Evolutionary conservation across 306 rosid genomes (phyloP).

Genomic region (Castanospermum australe): DNA sequence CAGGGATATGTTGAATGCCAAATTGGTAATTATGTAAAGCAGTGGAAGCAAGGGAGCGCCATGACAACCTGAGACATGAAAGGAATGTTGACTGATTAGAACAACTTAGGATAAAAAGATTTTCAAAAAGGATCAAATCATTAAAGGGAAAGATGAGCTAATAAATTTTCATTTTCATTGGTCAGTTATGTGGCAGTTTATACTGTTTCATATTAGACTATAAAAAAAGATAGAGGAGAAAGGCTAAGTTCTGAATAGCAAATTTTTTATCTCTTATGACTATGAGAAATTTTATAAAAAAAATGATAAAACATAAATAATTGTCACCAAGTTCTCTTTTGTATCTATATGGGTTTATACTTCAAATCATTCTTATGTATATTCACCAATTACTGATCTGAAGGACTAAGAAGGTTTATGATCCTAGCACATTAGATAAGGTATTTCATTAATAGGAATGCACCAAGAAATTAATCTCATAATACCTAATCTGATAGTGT

Average conservation of each 20-base stretch:
- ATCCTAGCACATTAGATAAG: background rate
- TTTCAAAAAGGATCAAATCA: background rate
- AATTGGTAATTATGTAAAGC: slow-evolving; percentile 66
- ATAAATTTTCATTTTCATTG: background rate
- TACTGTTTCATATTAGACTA: background rate
- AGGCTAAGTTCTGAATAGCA: background rate
- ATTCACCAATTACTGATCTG: background rate
- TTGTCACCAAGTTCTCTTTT: background rate
- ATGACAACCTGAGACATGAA: slow-evolving; percentile 55
- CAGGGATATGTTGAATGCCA: slow-evolving; percentile 74
- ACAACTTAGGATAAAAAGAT: background rate
- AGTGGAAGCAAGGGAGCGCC: slow-evolving; percentile 93
- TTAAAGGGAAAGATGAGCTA: slow-evolving; percentile 13
- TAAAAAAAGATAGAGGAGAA: background rate
- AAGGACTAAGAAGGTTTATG: background rate
- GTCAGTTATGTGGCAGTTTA: background rate
- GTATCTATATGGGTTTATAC: background rate
- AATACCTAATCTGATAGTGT: background rate
- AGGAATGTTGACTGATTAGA: background rate
- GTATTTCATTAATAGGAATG: slow-evolving; percentile 9
- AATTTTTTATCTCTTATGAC: background rate
- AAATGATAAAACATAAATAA: background rate
- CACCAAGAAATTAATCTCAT: background rate
- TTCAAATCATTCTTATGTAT: background rate
- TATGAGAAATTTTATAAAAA: background rate